Conservation (phyloP, 192 early-diverging fungal species). For the Entomortierella chlamydospora region DNA sequence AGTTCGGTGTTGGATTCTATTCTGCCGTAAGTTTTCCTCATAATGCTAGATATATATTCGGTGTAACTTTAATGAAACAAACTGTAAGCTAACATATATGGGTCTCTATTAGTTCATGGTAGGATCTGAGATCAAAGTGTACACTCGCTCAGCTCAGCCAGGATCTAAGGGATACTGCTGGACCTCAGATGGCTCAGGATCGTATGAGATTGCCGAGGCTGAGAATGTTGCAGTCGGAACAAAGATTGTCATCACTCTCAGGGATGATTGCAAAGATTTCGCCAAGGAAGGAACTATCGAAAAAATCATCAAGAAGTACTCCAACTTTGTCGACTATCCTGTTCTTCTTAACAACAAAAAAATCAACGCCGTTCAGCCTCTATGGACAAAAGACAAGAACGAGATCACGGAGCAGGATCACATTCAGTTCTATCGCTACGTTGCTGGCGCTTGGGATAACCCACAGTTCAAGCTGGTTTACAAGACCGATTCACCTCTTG, state of each 20-base stretch:
- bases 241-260: constrained; percentile 82
- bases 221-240: constrained; percentile 85
- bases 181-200: constrained; percentile 80
- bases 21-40: constrained; percentile 42
- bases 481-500: constrained; percentile 71
- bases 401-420: constrained; percentile 68
- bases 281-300: constrained; percentile 58
- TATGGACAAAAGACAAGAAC: constrained; percentile 71
- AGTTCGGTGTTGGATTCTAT: constrained; percentile 86
- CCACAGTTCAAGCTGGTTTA: constrained; percentile 70
- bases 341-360: constrained; percentile 66
- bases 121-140: constrained; percentile 83
- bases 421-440: constrained; percentile 70
- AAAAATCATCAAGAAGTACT: constrained; percentile 75
- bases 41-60: neutral
- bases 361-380: constrained; percentile 69
- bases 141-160: constrained; percentile 71
- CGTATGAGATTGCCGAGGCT: constrained; percentile 83
- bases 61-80: too few relatives aligned
- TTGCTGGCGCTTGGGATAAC: constrained; percentile 70
- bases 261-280: constrained; percentile 77
- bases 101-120: constrained; percentile 71
- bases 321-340: constrained; percentile 72
- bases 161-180: constrained; percentile 78
- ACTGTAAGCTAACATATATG: neutral